Evolutionary conservation across 2,329 filamentous ascomycete species (phyloP), one percentile per base, ranked within the genome.

Genomic region (Curvularia sp.): DNA sequence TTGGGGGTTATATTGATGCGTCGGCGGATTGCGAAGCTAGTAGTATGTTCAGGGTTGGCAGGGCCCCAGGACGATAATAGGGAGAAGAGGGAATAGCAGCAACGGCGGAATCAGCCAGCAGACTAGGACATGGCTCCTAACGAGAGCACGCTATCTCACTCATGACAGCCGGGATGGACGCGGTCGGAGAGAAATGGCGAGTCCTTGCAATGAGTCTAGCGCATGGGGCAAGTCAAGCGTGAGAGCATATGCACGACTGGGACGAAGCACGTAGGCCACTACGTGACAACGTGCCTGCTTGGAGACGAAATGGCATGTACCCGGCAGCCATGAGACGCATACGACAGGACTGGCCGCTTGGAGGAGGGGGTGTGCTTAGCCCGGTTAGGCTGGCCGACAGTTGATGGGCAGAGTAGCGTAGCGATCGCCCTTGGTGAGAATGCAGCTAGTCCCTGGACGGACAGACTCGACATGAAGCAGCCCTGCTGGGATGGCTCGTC

Each of bases 401-500:
- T 67, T 68, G 67, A 63, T 65, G 54, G 58, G 32, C 43, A 61
- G 57, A 56, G 64, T 71, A 74, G 71, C 69, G 71, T 63, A 64
- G 60, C 68, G 68, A 72, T 69, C 61, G 69, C 65, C 70, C 70
- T 50, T 69, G 72, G 57, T 65, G 66, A 53, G 56, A 41, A 51
- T 54, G 51, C 57, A 65, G 66, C 61, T 68, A 69, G 68, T 66
- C 49, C 46, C 43, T 59, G 57, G 53, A 46, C 51, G 58, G 61
- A 52, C 61, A 60, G 45, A 46, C 49, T 62, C 56, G 54, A 61
- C 55, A 55, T 64, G 62, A 70, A 65, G 69, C 69, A 68, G 70
- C 64, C 64, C 63, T 72, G 69, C 63, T 71, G 67, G 61, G 21
- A 64, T 60, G 68, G 65, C 65, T 67, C 65, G 65, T 68, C 67